A percentile compares a stretch with the other conserved stretches of the same genome.
Evolutionary conservation across 148 eudicot genomes (phyloP).

Genomic region (Oxyria digyna): DNA sequence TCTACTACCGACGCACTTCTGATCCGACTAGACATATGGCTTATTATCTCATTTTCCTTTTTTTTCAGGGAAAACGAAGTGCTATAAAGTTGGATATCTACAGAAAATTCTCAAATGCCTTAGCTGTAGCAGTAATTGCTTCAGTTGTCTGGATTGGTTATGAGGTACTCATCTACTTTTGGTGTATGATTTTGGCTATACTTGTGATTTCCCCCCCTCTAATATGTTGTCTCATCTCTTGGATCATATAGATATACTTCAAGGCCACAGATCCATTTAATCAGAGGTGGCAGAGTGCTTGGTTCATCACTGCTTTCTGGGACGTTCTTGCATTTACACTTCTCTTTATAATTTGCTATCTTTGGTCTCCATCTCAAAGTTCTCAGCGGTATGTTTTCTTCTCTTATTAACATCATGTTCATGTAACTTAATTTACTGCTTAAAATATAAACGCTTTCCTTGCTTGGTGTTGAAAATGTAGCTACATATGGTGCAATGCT

Average conservation of each 20-base stretch:
- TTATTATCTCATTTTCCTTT: not conserved
- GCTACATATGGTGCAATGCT: too few species aligned
- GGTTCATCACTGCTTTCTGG: conserved; percentile 98
- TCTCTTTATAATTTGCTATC: conserved; percentile 80
- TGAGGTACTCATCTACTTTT: conserved; percentile 39
- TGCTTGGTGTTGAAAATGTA: too few species aligned
- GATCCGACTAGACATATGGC: too few species aligned
- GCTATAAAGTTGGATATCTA: conserved; percentile 84
- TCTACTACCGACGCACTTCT: too few species aligned
- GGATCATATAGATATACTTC: conserved; percentile 64
- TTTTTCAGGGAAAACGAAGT: conserved; percentile 67
- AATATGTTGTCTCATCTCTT: conserved; percentile 11
- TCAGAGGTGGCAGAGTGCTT: conserved; percentile 94
- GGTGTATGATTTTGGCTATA: too few species aligned
- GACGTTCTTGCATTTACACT: conserved; percentile 65
- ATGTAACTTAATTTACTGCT: too few species aligned
- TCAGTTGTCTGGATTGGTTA: conserved; percentile 87
- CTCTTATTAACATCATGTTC: too few species aligned
- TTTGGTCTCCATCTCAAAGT: conserved; percentile 96
- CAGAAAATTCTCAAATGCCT: conserved; percentile 84
- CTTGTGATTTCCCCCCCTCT: too few species aligned
- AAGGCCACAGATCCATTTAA: conserved; percentile 97
- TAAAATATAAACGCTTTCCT: too few species aligned
- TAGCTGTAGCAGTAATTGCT: conserved; percentile 69
- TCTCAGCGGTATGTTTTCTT: conserved; percentile 86